Conservation (phyloP, 2,329 filamentous ascomycete species). For the Sporothrix brunneoviolacea region DNA sequence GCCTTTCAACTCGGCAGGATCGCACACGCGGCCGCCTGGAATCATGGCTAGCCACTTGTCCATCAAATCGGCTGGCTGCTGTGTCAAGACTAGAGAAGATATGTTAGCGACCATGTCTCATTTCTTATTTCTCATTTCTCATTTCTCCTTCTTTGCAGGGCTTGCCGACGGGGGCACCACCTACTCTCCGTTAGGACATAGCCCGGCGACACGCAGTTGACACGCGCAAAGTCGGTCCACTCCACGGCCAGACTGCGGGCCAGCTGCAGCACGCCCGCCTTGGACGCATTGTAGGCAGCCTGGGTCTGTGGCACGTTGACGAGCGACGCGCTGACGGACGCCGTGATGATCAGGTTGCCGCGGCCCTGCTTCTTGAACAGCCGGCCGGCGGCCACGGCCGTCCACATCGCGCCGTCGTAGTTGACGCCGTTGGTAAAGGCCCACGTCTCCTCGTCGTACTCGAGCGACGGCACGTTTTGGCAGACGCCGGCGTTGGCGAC, state of each 20-base stretch:
- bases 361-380: slow-evolving; percentile 51
- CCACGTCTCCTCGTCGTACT: slow-evolving; percentile 43
- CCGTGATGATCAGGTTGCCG: slow-evolving; percentile 70
- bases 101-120: not conserved
- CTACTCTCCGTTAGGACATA: slow-evolving; percentile 37
- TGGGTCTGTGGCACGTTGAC: slow-evolving; percentile 71
- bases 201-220: slow-evolving; percentile 41
- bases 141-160: too few species aligned
- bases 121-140: not conserved
- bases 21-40: slow-evolving; percentile 42
- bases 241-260: slow-evolving; percentile 69
- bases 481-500: slow-evolving; percentile 75
- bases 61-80: slow-evolving; percentile 59
- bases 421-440: slow-evolving; percentile 6
- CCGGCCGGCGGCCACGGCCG: slow-evolving; percentile 48
- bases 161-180: too few species aligned
- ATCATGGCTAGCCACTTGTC: slow-evolving; percentile 56
- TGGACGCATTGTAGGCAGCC: slow-evolving; percentile 64
- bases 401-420: slow-evolving; percentile 9
- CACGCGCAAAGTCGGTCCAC: slow-evolving; percentile 65
- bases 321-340: slow-evolving; percentile 70
- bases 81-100: slow-evolving; percentile 42
- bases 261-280: slow-evolving; percentile 54
- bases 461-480: slow-evolving; percentile 61
- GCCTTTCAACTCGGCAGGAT: slow-evolving; percentile 52